Conservation (phyloP, 192 early-diverging fungal genomes). For the Coemansia sp. region DNA sequence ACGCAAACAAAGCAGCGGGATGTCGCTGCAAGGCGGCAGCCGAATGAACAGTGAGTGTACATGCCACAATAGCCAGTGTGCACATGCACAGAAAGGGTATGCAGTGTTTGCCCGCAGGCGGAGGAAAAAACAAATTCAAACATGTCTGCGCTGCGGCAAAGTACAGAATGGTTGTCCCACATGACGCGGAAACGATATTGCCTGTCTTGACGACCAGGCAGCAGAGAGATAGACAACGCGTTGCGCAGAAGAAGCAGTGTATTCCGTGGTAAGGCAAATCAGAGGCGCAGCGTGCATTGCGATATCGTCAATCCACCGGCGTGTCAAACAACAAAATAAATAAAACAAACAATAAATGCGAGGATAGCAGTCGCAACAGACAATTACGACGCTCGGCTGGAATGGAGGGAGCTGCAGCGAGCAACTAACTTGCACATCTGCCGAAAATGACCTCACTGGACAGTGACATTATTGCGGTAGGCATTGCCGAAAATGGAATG, state of each 20-base stretch:
- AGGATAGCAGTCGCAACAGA: background rate
- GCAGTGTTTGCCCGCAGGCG: background rate
- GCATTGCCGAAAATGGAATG: background rate
- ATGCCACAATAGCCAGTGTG: background rate
- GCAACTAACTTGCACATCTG: background rate
- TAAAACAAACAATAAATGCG: background rate
- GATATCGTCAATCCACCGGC: background rate
- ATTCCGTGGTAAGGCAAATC: conserved; percentile 5
- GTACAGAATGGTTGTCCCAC: background rate
- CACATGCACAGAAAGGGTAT: background rate
- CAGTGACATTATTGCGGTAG: background rate
- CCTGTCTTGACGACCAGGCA: background rate
- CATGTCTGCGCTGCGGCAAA: background rate
- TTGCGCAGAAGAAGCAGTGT: background rate
- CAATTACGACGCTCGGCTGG: background rate
- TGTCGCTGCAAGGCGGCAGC: too few relatives aligned
- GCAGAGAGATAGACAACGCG: background rate
- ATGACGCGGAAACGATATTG: background rate
- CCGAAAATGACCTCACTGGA: background rate
- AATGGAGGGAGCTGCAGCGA: background rate
- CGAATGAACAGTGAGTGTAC: too few relatives aligned
- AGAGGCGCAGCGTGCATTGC: background rate
- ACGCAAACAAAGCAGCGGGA: conserved; percentile 2
- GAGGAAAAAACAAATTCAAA: background rate
- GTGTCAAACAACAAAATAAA: background rate